Base-by-base conservation (phyloP, 495 filamentous ascomycete genomes). In the Xylaria scruposa region DNA sequence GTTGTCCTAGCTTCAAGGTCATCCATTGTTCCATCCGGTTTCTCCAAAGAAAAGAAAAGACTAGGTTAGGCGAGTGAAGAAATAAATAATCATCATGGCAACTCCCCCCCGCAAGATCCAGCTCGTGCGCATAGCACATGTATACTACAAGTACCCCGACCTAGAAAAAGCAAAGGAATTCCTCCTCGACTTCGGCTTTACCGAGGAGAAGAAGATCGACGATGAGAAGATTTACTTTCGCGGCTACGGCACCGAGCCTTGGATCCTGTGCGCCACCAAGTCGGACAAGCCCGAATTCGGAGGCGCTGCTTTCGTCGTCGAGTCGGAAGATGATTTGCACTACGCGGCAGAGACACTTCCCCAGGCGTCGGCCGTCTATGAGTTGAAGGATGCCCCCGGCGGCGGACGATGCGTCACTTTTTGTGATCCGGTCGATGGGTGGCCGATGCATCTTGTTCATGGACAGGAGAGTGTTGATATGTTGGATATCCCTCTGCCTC, bases 211-310 rank as follows among this genome's bases (percentile, higher is more conserved):
- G 51, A 77, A 78, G 58, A 75, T 84, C 46, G 59, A 44, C 8
- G 46, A 24, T 3, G 75, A 77, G 36, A 84, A 83, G 65, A 85
- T 88, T 13, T 90, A 86, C 81, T 90, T 83, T 78, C 82, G 88
- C 38, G 89, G 89, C 8, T 90, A 89, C 75, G 88, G 89, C 10
- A 79, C 78, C n/a, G 88, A 90, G 64, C 89, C 87, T 19, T 90
- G 87, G 72, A 79, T 90, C 8, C 81, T 89, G 42, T 86, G 84
- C 70, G 81, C 85, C 58, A 79, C 78, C 31, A 84, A 85, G 58
- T 82, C 84, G 0, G 78, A 81, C 36, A 84, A 85, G 78, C 49
- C 83, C 53, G 81, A 84, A 66, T 91, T 88, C 70, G 83, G 87
- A 2, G 88, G 89, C 4, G 82, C 82, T 0, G 83, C 80, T 15